Percentiles rank a stretch among this genome's conserved stretches.
phyloP scores from a whole-genome alignment of 306 rosid species.

The Dicorynia guianensis region DNA sequence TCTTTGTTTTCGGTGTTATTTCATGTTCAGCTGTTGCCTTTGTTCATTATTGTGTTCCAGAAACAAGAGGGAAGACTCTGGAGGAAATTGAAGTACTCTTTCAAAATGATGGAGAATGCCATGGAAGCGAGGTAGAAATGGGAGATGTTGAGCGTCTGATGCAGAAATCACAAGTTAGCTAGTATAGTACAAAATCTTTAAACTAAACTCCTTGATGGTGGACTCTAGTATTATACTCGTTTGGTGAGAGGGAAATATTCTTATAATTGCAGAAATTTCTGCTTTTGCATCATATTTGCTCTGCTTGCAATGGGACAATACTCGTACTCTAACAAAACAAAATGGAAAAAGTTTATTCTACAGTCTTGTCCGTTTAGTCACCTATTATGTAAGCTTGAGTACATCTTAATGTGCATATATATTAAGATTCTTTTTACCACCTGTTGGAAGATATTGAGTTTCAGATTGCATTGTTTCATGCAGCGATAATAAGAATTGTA shows the following conservation, averaged over 20 bases:
- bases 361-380: constrained; percentile 11
- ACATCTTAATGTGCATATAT: constrained; percentile 36
- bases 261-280: constrained; percentile 35
- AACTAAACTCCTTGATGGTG: not conserved
- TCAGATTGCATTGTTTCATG: constrained; percentile 35
- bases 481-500: too few relatives aligned
- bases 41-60: constrained; percentile 74
- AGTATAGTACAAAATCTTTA: constrained; percentile 26
- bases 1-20: constrained; percentile 60
- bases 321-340: constrained; percentile 3
- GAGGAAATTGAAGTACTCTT: constrained; percentile 70
- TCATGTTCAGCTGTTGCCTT: constrained; percentile 63
- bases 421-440: constrained; percentile 9
- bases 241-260: constrained; percentile 25
- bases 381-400: constrained; percentile 23
- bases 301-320: constrained; percentile 13
- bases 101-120: constrained; percentile 49
- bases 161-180: constrained; percentile 47
- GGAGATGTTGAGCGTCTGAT: constrained; percentile 60
- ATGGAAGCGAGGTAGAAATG: constrained; percentile 59
- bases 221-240: not conserved
- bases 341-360: not conserved
- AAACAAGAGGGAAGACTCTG: constrained; percentile 68
- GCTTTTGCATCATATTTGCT: constrained; percentile 33
- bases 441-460: constrained; percentile 24